These are phyloP conservation scores for Zea luxurians DNA, from an alignment of 176 grass and related monocot genomes.

Conservation along the genomic window DNA sequence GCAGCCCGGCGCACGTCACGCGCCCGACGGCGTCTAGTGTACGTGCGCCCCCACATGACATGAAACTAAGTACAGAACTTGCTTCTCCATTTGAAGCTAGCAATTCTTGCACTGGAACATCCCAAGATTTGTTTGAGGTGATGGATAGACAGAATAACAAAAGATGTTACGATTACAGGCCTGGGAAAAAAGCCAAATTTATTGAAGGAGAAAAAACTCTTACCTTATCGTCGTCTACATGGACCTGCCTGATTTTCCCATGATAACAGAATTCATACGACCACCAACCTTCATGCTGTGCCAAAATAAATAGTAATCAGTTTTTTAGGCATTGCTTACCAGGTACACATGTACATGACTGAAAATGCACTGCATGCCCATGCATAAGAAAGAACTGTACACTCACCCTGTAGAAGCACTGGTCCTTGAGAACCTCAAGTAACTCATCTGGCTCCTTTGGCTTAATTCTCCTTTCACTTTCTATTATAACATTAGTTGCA, in stretches of 20 bases:
- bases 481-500: slow-evolving; percentile 73
- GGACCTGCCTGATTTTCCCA: slow-evolving; percentile 71
- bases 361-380: neutral
- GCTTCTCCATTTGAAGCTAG: slow-evolving; percentile 24
- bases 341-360: neutral
- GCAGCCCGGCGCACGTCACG: too few relatives aligned
- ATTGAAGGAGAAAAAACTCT: neutral
- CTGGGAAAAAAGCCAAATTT: neutral
- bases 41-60: too few relatives aligned
- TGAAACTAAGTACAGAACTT: slow-evolving; percentile 8
- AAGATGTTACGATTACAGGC: neutral
- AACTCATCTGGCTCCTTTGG: slow-evolving; percentile 91
- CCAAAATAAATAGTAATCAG: slow-evolving; percentile 18
- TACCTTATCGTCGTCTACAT: slow-evolving; percentile 76
- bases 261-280: slow-evolving; percentile 94
- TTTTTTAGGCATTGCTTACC: neutral
- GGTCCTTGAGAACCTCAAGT: slow-evolving; percentile 77
- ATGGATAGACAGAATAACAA: slow-evolving; percentile 15
- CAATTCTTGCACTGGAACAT: neutral
- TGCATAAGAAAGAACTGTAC: slow-evolving; percentile 24
- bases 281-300: slow-evolving; percentile 90
- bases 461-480: slow-evolving; percentile 74
- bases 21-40: too few relatives aligned
- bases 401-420: slow-evolving; percentile 85
- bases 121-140: neutral